Evolutionary conservation across 306 rosid genomes (phyloP), one percentile per base, ranked within the genome.

Genomic region (Pyrus pyrifolia): DNA sequence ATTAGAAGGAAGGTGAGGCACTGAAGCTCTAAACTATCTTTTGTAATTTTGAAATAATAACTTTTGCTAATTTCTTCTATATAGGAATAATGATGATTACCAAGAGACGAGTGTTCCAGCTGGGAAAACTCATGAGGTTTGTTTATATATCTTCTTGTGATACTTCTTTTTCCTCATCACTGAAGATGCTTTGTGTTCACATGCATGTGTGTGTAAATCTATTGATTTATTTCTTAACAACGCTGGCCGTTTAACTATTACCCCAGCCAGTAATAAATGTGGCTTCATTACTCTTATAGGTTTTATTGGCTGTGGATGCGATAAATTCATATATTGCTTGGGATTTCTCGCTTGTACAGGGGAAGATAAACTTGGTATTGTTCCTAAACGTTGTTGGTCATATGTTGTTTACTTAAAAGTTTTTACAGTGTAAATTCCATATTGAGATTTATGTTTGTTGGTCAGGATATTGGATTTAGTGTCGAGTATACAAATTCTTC

Each of bases 301-400:
- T 95, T 83, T 82, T 83, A 44, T 86, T 95, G 76, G 65, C 90
- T 8, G 97, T 95, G 88, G 99, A 95, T 71, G 58, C 90, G 0
- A 70, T 88, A 67, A 95, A 95, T 85, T 95, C 99, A 1, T 95
- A 92, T 69, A 92, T 95, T 81, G 99, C 99, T 11, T 95, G 99
- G 99, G 99, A 95, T 79, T 95, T 95, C 87, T 87, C 96, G 8
- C 71, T 95, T 79, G 86, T 90, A 65, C 99, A 95, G 81, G 90
- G 99, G 83, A 95, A 84, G 91, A 89, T 95, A 60, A 87, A 83
- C 79, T 71, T 92, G 99, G 99, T 95, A 91, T 85, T 55, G 76
- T 76, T 78, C 61, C 70, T 66, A 77, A 74, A 68, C 45, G 23
- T 68, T 61, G 13, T 61, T 38, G 42, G 42, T 38, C 42, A 1